Percentiles rank a stretch among this genome's conserved stretches.
Evolutionary conservation across 345 rosid species (phyloP).

Genomic region (Eutrema yunnanense): DNA sequence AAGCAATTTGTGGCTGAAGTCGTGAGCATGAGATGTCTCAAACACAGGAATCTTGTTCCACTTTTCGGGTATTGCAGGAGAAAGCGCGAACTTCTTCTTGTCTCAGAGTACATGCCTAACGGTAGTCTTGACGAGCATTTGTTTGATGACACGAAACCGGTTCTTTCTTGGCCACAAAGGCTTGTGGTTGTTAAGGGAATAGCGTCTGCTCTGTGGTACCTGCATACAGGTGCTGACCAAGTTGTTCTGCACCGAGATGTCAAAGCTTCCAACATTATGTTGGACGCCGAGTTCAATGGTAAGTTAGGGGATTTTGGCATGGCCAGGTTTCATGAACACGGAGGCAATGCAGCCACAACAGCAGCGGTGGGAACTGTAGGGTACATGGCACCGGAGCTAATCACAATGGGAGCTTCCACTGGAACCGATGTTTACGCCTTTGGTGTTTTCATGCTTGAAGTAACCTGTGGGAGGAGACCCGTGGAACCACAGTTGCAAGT

Average conservation of each 20-base stretch:
- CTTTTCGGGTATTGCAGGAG: constrained; percentile 52
- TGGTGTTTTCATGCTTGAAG: constrained; percentile 48
- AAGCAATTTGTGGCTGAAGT: constrained; percentile 49
- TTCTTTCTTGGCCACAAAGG: constrained; percentile 42
- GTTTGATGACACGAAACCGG: constrained; percentile 18
- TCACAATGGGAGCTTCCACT: constrained; percentile 39
- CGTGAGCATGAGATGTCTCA: constrained; percentile 37
- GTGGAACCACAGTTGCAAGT: constrained; percentile 43
- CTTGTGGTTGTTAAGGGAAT: constrained; percentile 36
- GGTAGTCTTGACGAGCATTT: constrained; percentile 53
- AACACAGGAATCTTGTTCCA: constrained; percentile 47
- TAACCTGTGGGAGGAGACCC: constrained; percentile 57
- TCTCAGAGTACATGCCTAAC: constrained; percentile 51
- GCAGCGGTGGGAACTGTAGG: constrained; percentile 84
- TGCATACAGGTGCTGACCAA: constrained; percentile 50
- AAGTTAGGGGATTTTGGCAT: constrained; percentile 90
- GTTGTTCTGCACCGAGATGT: constrained; percentile 52
- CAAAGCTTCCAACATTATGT: constrained; percentile 45
- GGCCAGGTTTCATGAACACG: constrained; percentile 78
- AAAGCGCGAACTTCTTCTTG: constrained; percentile 43
- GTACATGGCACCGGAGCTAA: constrained; percentile 46
- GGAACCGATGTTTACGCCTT: constrained; percentile 44
- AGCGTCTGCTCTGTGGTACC: constrained; percentile 41
- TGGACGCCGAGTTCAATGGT: constrained; percentile 65
- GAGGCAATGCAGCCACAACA: constrained; percentile 63